Base-by-base conservation (phyloP, 176 grass and related monocot genomes). In the Dactylis glomerata region DNA sequence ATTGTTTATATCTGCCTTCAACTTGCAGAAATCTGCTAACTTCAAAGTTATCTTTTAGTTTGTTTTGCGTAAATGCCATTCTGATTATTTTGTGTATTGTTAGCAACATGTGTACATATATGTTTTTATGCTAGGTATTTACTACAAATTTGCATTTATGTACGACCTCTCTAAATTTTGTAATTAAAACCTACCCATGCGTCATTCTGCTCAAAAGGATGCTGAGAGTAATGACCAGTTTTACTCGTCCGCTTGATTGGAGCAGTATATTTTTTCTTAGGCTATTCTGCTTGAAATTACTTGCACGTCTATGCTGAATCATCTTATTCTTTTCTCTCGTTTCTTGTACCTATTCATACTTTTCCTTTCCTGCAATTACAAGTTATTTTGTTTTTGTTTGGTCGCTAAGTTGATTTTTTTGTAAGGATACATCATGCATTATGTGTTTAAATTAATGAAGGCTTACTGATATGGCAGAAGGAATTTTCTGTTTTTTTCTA, bases 391-490 rank as follows among this genome's bases (percentile, higher is more conserved):
- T 72, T 26, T 42, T 41, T 26, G n/a, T 71, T 71, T 44, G 68
- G 37, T 71, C 1, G n/a, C n/a, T 24, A 31, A 55, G 23, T 76
- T 36, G 9, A 75, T 57, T 42, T 66, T 3, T 37, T 44, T 85
- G 27, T 10, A 55, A 68, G 36, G 74, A 68, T 57, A 78, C 22
- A 54, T 37, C 66, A 6, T 85, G 83, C 37, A 58, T 23, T 75
- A 49, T 44, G 58, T 68, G 78, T 76, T 82, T 83, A 34, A n/a
- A 16, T 73, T 77, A 13, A 3, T 77, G 74, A 75, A 16, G n/a
- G 23, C 19, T 78, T 88, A 78, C 64, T 78, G 73, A 83, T 72
- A 66, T 78, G 44, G 52, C 58, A 73, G 74, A 65, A 83, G 64
- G 74, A 26, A 11, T 83, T 76, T 34, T 32, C 16, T 51, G 16